Base-by-base conservation (phyloP, 164 flowering plant genomes). In the Sedum album region DNA sequence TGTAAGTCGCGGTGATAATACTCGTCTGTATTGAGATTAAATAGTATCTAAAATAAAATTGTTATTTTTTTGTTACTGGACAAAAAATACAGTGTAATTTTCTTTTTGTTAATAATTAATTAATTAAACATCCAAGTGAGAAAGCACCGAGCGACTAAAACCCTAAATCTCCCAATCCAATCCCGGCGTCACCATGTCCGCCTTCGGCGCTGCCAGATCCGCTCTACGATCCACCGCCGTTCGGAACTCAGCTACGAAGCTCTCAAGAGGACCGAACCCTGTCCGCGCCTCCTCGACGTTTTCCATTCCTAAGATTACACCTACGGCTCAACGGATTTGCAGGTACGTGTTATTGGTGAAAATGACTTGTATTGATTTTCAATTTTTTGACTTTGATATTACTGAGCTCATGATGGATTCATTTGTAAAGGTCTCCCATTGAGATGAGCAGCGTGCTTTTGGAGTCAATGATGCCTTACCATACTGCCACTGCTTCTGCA, bases 401-500 rank as follows among this genome's bases (percentile, higher is more conserved):
- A n/a, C n/a, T n/a, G n/a, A 28, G 1, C 11, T 17, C n/a, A 39
- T 9, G 30, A 20, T 21, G n/a, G 18, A 14, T 11, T 23, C 36
- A 17, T 49, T 35, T 3, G 38, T 35, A 63, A 78, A 89, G 95
- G 80, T 79, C 84, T 25, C 85, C 96, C 1, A 86, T 87, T 63
- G 92, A 83, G 78, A 42, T 85, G 91, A 87, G 93, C 76, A 71
- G 80, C 77, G 65, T 35, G 15, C 76, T 82, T 51, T 78, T 87
- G 55, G 88, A 86, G 25, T 76, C 95, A 9, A 71, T 89, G 87
- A 74, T 91, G 71, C 97, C 97, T 17, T 83, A 79, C 76, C 95
- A 91, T 79, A 81, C 90, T 13, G 93, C 95, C 25, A 89, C 95
- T 21, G 93, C 97, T 66, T 85, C 90, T 33, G 87, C 38, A 3